Percentiles rank a stretch among this genome's conserved stretches.
phyloP scores from a whole-genome alignment of 2,329 filamentous ascomycete genomes.

The Ophiocordyceps unilateralis region DNA sequence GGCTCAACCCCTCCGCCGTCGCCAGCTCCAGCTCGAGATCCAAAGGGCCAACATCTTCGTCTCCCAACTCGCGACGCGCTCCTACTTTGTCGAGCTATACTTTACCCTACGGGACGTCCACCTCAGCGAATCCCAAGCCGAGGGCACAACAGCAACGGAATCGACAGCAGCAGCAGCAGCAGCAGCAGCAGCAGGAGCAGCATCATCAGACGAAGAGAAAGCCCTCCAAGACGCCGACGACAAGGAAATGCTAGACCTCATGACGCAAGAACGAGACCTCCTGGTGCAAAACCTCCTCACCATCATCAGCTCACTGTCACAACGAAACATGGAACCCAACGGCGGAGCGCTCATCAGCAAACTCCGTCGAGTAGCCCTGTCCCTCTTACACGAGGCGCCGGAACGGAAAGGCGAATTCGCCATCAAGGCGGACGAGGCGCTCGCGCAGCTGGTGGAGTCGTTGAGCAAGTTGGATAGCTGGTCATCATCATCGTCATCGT shows the following conservation, averaged over 20 bases:
- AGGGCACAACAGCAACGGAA: constrained; percentile 16
- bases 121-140: constrained; percentile 27
- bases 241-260: constrained; percentile 39
- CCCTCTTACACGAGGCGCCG: constrained; percentile 45
- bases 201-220: constrained; percentile 10
- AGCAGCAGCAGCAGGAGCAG: neutral
- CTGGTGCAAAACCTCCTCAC: constrained; percentile 65
- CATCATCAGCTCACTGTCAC: constrained; percentile 60
- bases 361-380: constrained; percentile 69
- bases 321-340: constrained; percentile 69
- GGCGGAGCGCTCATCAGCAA: constrained; percentile 56
- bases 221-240: constrained; percentile 22
- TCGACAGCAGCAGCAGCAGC: neutral
- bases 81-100: constrained; percentile 75
- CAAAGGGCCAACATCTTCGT: constrained; percentile 84
- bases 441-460: constrained; percentile 57
- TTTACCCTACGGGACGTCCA: constrained; percentile 58
- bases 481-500: neutral
- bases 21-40: constrained; percentile 63
- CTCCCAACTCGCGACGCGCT: constrained; percentile 64
- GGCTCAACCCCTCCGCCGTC: constrained; percentile 29
- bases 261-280: constrained; percentile 61
- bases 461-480: constrained; percentile 57
- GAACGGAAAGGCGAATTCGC: constrained; percentile 34
- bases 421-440: constrained; percentile 48